Conservation (phyloP, 73 alveolate genomes). For the Breviolum minutum region DNA sequence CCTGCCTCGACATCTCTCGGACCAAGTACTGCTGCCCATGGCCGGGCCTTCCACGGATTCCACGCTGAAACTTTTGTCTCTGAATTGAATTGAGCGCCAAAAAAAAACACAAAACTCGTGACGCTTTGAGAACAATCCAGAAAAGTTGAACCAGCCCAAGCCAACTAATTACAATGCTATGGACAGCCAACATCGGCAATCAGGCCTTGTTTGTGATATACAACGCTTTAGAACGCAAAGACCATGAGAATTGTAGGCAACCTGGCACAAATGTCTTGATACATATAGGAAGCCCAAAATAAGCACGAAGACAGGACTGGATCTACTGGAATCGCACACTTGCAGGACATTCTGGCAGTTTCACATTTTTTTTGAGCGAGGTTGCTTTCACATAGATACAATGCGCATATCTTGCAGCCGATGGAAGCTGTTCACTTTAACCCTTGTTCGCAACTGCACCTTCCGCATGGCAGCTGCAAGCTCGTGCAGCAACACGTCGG, state of each 20-base stretch:
- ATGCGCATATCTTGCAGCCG: neutral
- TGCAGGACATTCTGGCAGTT: neutral
- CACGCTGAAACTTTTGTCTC: neutral
- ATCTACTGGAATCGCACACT: neutral
- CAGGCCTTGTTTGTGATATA: slow-evolving; percentile 16
- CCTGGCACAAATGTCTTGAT: neutral
- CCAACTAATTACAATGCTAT: too few species aligned
- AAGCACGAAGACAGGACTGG: too few species aligned
- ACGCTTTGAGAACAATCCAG: too few species aligned
- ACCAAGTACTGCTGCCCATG: slow-evolving; percentile 36
- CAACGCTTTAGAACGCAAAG: slow-evolving; percentile 37
- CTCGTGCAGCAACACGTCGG: slow-evolving; percentile 6
- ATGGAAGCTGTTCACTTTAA: neutral
- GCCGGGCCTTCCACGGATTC: neutral
- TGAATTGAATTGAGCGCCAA: too few species aligned
- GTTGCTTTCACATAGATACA: too few species aligned
- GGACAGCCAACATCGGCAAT: too few species aligned
- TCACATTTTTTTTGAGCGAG: neutral
- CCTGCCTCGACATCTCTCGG: slow-evolving; percentile 43
- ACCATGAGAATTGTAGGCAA: slow-evolving; percentile 52
- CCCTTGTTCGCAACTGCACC: neutral
- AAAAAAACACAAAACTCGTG: too few species aligned
- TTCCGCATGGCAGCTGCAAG: slow-evolving; percentile 12
- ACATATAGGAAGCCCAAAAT: too few species aligned
- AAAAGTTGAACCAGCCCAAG: too few species aligned